Base-by-base conservation (phyloP, 2,329 filamentous ascomycete genomes). In the Phaeomoniella chlamydospora region DNA sequence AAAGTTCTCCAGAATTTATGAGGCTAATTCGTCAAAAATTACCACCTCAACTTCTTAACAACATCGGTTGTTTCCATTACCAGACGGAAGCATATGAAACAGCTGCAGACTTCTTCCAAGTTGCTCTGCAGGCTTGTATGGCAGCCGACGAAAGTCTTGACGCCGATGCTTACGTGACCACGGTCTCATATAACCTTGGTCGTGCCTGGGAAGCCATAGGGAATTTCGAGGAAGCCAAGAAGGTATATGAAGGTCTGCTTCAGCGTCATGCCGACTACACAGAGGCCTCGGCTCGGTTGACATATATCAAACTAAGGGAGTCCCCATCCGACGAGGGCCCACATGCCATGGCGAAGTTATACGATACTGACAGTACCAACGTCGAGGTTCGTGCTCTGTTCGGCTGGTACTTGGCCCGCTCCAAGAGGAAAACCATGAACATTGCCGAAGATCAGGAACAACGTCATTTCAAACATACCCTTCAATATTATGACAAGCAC, bases 31-130 rank as follows among this genome's bases (percentile, higher is more conserved):
- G 86, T 37, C 82, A 87, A 51, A 68, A 80, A 39, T 65, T 98
- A 2, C 83, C 87, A 1, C 90, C 90, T 3, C 86, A 94, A 51
- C 68, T 96, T 2, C 70, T 98, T 31, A 98, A 96, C 66, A 98
- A 98, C 54, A 93, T 96, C 53, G 90, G 84, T 4, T 94, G 87
- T 57, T 96, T 96, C 59, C 76, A 93, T 46, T 94, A 85, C 46
- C 86, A 94, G 52, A 71, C 77, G 2, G 86, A 93, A 48, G 86
- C 85, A 52, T 77, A 81, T 43, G 74, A 80, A 14, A 67, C 75
- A 41, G 87, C 90, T 15, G 79, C 83, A 45, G 79, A 88, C 35
- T 72, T 92, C 60, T 98, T 96, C 53, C 84, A 98, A 55, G 77
- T 82, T n/a, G 90, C 87, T 0, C 63, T 98, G 37, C 80, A 80